phyloP scores from a whole-genome alignment of 257 asterid species.

The Thymus mandschuricus region DNA sequence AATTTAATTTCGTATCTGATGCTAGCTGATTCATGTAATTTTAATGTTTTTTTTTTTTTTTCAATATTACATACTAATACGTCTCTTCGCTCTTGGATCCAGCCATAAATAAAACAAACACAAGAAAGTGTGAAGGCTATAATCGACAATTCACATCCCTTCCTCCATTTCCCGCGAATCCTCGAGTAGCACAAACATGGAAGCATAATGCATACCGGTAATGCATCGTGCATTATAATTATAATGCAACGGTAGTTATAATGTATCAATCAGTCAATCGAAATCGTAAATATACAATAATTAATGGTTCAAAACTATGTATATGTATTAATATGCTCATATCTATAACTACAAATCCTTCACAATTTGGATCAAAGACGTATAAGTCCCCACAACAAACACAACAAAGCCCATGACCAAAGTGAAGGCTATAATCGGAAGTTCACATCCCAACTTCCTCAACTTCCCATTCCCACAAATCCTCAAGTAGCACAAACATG shows the following conservation, averaged over 20 bases:
- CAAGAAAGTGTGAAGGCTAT: constrained; percentile 23
- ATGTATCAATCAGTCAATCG: too few species aligned
- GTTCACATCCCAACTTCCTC: constrained; percentile 31
- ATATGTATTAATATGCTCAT: too few species aligned
- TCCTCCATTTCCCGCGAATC: constrained; percentile 47
- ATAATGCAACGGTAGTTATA: too few species aligned
- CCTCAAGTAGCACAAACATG: constrained; percentile 71
- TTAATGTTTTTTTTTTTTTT: too few species aligned
- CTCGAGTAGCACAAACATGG: constrained; percentile 72
- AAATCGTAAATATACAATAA: too few species aligned
- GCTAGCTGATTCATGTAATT: too few species aligned
- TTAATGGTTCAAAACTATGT: too few species aligned
- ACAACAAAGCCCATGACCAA: constrained; percentile 31
- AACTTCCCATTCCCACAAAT: constrained; percentile 40
- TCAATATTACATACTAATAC: too few species aligned
- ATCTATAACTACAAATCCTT: background rate
- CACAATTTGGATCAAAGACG: constrained; percentile 29
- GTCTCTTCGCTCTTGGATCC: too few species aligned
- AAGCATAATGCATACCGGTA: too few species aligned
- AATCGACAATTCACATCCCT: constrained; percentile 19
- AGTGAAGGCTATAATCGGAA: constrained; percentile 14
- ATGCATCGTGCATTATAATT: too few species aligned
- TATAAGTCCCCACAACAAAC: constrained; percentile 32
- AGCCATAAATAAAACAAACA: background rate
- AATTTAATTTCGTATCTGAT: too few species aligned